Base-by-base conservation (phyloP, 2,329 filamentous ascomycete genomes). In the Trichoderma harzianum region DNA sequence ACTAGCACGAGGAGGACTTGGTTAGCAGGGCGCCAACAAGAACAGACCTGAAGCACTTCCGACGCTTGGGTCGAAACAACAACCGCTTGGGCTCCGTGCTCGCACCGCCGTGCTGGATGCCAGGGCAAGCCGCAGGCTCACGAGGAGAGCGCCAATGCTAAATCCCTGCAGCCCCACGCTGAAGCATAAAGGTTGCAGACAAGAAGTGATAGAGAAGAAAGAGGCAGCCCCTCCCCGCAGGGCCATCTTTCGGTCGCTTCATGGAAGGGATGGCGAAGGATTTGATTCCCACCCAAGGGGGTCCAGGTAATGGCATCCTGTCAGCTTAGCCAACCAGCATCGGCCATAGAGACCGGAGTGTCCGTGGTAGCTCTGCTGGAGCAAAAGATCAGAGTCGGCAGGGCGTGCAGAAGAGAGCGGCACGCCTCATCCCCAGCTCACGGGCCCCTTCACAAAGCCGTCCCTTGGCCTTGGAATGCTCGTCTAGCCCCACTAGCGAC, bases 241-340 rank as follows among this genome's bases (percentile, higher is more conserved):
- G 57, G 39, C 66, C 66, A 69, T 36, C 51, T 60, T 51, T 60
- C 18, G 57, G 66, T 70, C 30, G 67, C 57, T 55, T 63, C 53
- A 75, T 78, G 72, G 78, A 79, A 78, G 77, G 74, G 79, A 78
- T 76, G 76, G 75, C 77, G 77, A 78, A 79, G 74, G 71, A 73
- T 76, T 76, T 53, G 36, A 32, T 62, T 69, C 43, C 47, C 73
- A 77, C 76, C 76, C 75, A 64, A 51, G 70, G 78, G 78, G 65
- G 78, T 78, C 63, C 32, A 55, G 53, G 63, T 77, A 79, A 70
- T 69, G 62, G 34, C 26, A 34, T 7, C 34, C 32, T 53, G 62
- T 66, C 68, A 62, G 24, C 51, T 58, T 32, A 43, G 34, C 68
- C 73, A 74, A 71, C 71, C 60, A 72, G 72, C 63, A 71, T 65